Base-by-base conservation (phyloP, 257 asterid species). In the Solanum verrucosum region DNA sequence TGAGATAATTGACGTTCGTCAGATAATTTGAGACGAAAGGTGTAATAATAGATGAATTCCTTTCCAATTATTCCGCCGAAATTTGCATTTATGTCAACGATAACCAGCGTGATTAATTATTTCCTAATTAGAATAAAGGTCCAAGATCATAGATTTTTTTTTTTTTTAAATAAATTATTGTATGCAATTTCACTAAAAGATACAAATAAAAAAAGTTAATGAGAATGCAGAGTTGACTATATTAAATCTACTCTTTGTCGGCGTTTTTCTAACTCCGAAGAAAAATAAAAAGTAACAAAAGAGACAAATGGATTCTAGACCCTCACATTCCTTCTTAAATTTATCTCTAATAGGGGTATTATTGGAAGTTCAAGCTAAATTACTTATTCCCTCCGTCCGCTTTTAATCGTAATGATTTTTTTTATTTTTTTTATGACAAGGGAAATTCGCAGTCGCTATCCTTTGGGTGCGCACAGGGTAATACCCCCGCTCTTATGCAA, bases 201-300 rank as follows among this genome's bases (percentile, higher is more conserved):
- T 20, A 27, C 25, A 29, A 21, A 59, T 8, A 21, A 21, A 59
- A 56, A 49, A 71, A 10, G 68, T 81, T 81, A 29, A 42, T 29
- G 86, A 82, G 29, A 23, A 49, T 20, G 31, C 44, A 82, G 86
- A 49, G 86, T 49, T 49, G 86, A 49, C 44, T 82, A 7, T 29
- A 9, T 49, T 29, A 40, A 20, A 82, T 82, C 21, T 18, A 29
- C 71, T 31, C 29, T 49, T 29, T 82, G 31, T 82, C 44, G 86
- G 86, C 11, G 44, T 29, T 49, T 37, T 49, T 9, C 3, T 20
- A 49, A 82, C 42, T 82, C n/a, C 42, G 6, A 46, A 12, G 44
- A 81, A 20, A 46, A 11, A 82, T 49, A 56, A 29, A 82, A 16
- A 44, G 86, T 82, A 29, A 82, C 40, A 7, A 49, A 44, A 79